Conservation (phyloP, 1,284 basidiomycete genomes). For the Cutaneotrichosporon mucoides region DNA sequence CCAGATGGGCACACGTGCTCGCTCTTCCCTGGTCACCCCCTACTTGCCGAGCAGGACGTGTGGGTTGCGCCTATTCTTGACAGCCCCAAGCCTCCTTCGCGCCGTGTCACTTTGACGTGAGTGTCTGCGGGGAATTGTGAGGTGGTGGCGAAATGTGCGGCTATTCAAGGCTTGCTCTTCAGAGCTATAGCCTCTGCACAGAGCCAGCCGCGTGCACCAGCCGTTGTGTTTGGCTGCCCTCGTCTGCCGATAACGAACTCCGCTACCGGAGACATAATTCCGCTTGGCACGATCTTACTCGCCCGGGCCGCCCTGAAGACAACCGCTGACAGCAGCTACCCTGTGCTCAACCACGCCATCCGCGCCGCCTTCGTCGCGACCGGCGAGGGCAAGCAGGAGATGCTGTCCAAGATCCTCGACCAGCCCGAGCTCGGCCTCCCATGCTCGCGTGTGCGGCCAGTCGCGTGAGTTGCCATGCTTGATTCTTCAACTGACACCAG, state of each 20-base stretch:
- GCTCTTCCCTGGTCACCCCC: slow-evolving; percentile 87
- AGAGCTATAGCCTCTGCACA: no score
- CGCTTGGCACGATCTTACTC: no score
- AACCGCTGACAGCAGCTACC: slow-evolving; percentile 52
- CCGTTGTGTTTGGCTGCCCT: no score
- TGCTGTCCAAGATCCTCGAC: slow-evolving; percentile 71
- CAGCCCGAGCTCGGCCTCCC: slow-evolving; percentile 76
- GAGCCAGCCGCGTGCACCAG: no score
- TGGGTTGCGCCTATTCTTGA: slow-evolving; percentile 95
- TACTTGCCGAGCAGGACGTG: slow-evolving; percentile 77
- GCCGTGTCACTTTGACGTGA: slow-evolving; percentile 66
- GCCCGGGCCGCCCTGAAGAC: no score
- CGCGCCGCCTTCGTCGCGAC: slow-evolving; percentile 82
- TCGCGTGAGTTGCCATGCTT: slow-evolving; percentile 43
- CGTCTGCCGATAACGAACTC: no score
- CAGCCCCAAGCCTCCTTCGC: slow-evolving; percentile 87
- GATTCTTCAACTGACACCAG: slow-evolving; percentile 17
- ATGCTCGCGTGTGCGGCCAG: slow-evolving; percentile 73
- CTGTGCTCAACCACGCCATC: slow-evolving; percentile 86
- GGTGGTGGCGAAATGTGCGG: no score
- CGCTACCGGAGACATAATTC: no score
- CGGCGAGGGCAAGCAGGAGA: slow-evolving; percentile 79
- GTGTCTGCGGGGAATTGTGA: slow-evolving; percentile 9
- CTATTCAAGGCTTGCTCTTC: no score
- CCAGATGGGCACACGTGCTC: slow-evolving; percentile 96